phyloP scores from a whole-genome alignment of 2,329 filamentous ascomycete genomes.

The Thermomyces lanuginosus region DNA sequence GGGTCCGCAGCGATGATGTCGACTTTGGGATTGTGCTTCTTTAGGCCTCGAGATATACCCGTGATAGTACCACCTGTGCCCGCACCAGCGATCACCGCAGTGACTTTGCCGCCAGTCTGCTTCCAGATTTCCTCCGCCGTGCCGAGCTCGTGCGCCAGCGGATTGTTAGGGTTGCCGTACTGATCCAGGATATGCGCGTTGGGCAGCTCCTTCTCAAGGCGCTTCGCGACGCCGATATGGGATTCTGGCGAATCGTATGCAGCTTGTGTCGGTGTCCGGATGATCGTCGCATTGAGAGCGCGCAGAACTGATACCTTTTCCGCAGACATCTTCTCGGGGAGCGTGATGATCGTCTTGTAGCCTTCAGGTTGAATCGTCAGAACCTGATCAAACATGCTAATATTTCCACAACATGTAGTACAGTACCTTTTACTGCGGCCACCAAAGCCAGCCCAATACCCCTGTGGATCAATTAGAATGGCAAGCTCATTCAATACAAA shows the following conservation, averaged over 20 bases:
- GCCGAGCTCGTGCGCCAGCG: slow-evolving; percentile 78
- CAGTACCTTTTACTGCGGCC: slow-evolving; percentile 63
- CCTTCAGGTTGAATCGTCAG: slow-evolving; percentile 25
- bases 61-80: slow-evolving; percentile 94
- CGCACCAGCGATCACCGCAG: slow-evolving; percentile 73
- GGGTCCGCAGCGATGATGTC: slow-evolving; percentile 90
- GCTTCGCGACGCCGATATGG: slow-evolving; percentile 84
- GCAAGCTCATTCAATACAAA: neutral
- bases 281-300: slow-evolving; percentile 89
- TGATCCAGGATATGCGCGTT: slow-evolving; percentile 96
- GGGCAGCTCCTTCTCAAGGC: slow-evolving; percentile 85
- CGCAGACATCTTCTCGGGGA: slow-evolving; percentile 98
- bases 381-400: neutral
- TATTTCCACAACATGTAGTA: neutral
- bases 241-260: slow-evolving; percentile 90
- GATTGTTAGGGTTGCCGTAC: slow-evolving; percentile 84
- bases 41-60: slow-evolving; percentile 67
- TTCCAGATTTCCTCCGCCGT: slow-evolving; percentile 94
- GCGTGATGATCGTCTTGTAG: slow-evolving; percentile 95
- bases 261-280: slow-evolving; percentile 88
- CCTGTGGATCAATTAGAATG: slow-evolving; percentile 14
- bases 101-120: slow-evolving; percentile 71
- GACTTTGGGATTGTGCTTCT: slow-evolving; percentile 70
- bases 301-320: slow-evolving; percentile 94
- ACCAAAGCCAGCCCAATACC: slow-evolving; percentile 92